phyloP scores from a whole-genome alignment of 2,329 filamentous ascomycete species.

The Colletotrichum sp. region DNA sequence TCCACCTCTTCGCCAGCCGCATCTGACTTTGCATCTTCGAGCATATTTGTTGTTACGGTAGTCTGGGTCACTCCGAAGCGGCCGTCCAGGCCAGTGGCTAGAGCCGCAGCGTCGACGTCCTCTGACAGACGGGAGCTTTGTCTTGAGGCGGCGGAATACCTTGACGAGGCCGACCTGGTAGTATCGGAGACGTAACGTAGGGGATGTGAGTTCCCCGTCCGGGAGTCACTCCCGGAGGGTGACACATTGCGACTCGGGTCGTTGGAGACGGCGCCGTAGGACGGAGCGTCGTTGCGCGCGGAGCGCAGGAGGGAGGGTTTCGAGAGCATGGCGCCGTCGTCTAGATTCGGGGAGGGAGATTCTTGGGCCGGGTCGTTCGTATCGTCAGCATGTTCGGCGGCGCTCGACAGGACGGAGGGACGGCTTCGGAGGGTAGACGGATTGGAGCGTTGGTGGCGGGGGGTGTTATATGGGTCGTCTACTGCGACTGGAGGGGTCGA shows the following conservation, averaged over 20 bases:
- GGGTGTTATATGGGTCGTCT: conserved; percentile 18
- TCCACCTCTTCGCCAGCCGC: conserved; percentile 24
- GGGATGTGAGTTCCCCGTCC: conserved; percentile 33
- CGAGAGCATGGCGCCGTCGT: conserved; percentile 21
- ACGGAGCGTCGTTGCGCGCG: conserved; percentile 32
- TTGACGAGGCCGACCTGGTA: conserved; percentile 30
- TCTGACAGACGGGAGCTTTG: conserved; percentile 47
- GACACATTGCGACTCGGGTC: conserved; percentile 40
- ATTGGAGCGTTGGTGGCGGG: not conserved
- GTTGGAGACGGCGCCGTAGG: conserved; percentile 43
- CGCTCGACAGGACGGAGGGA: conserved; percentile 7
- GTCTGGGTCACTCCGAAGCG: conserved; percentile 58
- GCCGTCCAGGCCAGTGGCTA: conserved; percentile 59
- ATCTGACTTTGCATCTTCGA: conserved; percentile 39
- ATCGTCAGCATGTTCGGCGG: conserved; percentile 22
- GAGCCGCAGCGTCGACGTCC: conserved; percentile 55
- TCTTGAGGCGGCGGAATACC: conserved; percentile 34
- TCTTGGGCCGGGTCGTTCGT: not conserved
- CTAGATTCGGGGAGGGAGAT: conserved; percentile 9
- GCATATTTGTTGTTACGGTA: conserved; percentile 48
- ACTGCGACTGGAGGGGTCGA: not conserved
- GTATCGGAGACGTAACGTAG: conserved; percentile 39
- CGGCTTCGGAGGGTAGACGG: conserved; percentile 6
- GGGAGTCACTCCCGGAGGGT: conserved; percentile 37
- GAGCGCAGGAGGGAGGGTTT: conserved; percentile 37